Evolutionary conservation across 345 rosid species (phyloP).

Genomic region (Brassica carinata): DNA sequence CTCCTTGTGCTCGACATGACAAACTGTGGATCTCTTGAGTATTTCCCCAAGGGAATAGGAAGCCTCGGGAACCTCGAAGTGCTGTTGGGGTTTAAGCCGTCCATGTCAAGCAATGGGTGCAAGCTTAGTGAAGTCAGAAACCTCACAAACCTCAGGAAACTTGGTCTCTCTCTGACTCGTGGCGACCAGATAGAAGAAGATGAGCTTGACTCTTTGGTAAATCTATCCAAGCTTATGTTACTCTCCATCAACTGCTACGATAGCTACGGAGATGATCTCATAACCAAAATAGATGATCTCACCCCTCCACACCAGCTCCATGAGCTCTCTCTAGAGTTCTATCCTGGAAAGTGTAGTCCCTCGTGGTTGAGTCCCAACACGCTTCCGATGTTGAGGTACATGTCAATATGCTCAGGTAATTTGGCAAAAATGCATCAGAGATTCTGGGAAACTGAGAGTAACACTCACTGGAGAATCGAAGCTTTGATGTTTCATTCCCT

Average conservation of each 20-base stretch:
- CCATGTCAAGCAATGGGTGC: constrained; percentile 52
- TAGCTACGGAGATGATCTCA: constrained; percentile 48
- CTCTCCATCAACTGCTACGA: constrained; percentile 54
- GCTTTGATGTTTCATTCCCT: constrained; percentile 52
- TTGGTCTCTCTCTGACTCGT: constrained; percentile 51
- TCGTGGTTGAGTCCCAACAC: constrained; percentile 58
- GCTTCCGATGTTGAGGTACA: constrained; percentile 57
- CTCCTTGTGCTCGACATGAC: constrained; percentile 58
- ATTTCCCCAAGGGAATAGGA: constrained; percentile 60
- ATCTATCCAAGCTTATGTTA: constrained; percentile 47
- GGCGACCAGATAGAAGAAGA: constrained; percentile 55
- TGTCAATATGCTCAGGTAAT: constrained; percentile 58
- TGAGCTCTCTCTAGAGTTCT: constrained; percentile 55
- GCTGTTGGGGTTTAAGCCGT: constrained; percentile 60
- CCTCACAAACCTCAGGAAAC: constrained; percentile 50
- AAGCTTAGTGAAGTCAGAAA: constrained; percentile 54
- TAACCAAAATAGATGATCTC: constrained; percentile 49
- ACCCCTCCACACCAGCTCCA: constrained; percentile 56
- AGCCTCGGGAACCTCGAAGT: constrained; percentile 61
- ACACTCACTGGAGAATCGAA: constrained; percentile 53
- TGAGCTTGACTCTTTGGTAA: constrained; percentile 51
- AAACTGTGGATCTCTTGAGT: constrained; percentile 62
- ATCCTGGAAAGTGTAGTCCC: constrained; percentile 58
- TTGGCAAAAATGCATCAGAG: constrained; percentile 45
- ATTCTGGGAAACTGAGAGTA: constrained; percentile 47